Evolutionary conservation across 2,329 filamentous ascomycete genomes (phyloP).

Genomic region (Magnaporthales sp.): DNA sequence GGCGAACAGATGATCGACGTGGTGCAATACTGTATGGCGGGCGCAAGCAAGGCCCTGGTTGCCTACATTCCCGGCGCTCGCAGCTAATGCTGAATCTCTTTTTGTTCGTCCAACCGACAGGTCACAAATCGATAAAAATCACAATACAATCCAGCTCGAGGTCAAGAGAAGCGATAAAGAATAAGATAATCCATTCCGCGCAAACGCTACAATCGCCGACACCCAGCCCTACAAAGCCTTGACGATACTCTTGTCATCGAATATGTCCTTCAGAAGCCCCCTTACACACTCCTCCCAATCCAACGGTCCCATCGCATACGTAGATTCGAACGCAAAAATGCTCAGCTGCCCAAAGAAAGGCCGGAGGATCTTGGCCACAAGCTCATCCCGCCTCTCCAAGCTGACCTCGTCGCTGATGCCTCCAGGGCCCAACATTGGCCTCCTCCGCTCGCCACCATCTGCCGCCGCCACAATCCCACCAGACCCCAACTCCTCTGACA

Average conservation of each 20-base stretch:
- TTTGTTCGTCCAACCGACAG: not conserved
- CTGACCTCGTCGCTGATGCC: conserved; percentile 47
- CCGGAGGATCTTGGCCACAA: conserved; percentile 69
- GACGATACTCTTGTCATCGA: conserved; percentile 66
- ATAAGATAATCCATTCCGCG: not conserved
- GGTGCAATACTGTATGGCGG: conserved; percentile 85
- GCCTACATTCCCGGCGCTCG: conserved; percentile 41
- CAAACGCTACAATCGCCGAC: not conserved
- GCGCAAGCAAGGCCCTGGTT: conserved; percentile 77
- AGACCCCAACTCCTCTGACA: conserved; percentile 65
- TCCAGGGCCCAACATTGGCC: conserved; percentile 42
- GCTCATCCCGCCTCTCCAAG: conserved; percentile 54
- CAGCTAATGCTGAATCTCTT: not conserved
- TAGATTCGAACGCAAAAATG: conserved; percentile 88
- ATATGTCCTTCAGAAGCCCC: conserved; percentile 63
- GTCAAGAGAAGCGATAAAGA: not conserved
- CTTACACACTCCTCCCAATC: conserved; percentile 58
- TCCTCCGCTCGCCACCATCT: conserved; percentile 25
- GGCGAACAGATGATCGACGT: conserved; percentile 55
- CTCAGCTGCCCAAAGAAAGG: conserved; percentile 90
- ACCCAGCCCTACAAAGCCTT: conserved; percentile 38
- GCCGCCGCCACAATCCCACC: conserved; percentile 20
- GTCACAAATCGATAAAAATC: not conserved
- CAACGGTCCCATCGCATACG: conserved; percentile 70
- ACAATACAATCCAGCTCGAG: not conserved